Conservation (phyloP, 2,329 filamentous ascomycete genomes). For the Coniella vitis region DNA sequence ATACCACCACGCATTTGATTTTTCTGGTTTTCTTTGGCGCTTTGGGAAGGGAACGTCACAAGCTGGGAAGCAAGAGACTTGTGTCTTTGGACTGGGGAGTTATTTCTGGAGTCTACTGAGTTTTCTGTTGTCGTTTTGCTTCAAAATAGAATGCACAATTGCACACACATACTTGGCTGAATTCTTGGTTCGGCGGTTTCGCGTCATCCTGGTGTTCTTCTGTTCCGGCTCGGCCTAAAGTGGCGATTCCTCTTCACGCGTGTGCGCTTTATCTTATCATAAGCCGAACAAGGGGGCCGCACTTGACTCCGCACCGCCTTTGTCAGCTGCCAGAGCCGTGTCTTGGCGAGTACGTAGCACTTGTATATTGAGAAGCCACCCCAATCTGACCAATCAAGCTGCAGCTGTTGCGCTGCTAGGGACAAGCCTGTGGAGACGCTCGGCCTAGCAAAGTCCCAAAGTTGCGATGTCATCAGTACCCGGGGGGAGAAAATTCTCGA, state of each 20-base stretch:
- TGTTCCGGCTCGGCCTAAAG: background rate
- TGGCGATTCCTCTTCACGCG: too few relatives aligned
- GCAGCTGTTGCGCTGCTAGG: background rate
- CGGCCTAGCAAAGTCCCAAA: background rate
- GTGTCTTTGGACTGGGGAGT: too few relatives aligned
- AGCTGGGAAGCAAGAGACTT: background rate
- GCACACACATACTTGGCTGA: background rate
- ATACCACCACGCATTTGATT: conserved; percentile 2
- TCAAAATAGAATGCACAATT: background rate
- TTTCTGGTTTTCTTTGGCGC: background rate
- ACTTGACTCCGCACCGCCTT: background rate
- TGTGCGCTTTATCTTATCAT: conserved; percentile 2
- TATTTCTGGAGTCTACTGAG: too few relatives aligned
- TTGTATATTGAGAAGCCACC: background rate
- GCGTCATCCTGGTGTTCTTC: too few relatives aligned
- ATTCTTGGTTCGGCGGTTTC: background rate
- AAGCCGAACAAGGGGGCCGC: background rate
- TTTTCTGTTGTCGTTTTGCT: too few relatives aligned
- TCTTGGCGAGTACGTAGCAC: too few relatives aligned
- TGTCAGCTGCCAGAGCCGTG: too few relatives aligned
- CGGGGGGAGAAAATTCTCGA: conserved; percentile 8
- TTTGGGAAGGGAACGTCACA: background rate
- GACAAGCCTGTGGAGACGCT: background rate
- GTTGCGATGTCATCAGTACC: conserved; percentile 8
- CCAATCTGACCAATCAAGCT: background rate